phyloP scores from a whole-genome alignment of 768 basidiomycete genomes.

The Tricholoma matsutake region DNA sequence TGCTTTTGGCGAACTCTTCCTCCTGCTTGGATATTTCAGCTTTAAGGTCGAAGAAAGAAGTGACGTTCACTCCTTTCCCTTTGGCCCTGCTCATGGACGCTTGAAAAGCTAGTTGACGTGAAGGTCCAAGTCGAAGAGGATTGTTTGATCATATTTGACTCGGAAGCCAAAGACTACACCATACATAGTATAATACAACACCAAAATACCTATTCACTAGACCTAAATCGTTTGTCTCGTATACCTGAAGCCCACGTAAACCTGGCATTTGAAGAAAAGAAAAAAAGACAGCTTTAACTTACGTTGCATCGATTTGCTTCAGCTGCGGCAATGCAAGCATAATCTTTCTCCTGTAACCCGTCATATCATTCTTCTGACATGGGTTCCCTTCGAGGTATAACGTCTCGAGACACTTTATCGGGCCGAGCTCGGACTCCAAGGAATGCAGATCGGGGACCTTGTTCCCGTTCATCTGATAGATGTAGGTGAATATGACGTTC shows the following conservation, averaged over 20 bases:
- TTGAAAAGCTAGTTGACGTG: not conserved
- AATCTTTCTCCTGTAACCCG: conserved; percentile 83
- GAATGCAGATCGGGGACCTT: conserved; percentile 67
- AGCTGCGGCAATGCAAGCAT: conserved; percentile 86
- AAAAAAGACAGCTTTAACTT: conserved; percentile 24
- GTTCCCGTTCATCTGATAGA: conserved; percentile 79
- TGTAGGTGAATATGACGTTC: not conserved
- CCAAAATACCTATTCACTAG: too few species aligned
- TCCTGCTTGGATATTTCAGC: conserved; percentile 66
- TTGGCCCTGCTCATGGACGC: conserved; percentile 49
- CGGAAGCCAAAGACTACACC: not conserved
- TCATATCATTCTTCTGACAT: conserved; percentile 74
- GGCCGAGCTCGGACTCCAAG: conserved; percentile 63
- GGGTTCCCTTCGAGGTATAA: conserved; percentile 96
- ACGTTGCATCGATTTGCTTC: conserved; percentile 96
- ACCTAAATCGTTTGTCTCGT: not conserved
- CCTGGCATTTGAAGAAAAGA: not conserved
- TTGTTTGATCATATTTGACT: not conserved
- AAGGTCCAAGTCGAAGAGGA: not conserved
- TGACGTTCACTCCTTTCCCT: conserved; percentile 66
- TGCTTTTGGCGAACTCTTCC: conserved; percentile 54
- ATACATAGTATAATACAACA: too few species aligned
- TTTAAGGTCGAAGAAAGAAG: conserved; percentile 82
- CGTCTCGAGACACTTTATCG: conserved; percentile 67
- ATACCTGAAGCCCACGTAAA: not conserved